phyloP scores from a whole-genome alignment of 352 stramenopile species.

The Thraustotheca clavata region DNA sequence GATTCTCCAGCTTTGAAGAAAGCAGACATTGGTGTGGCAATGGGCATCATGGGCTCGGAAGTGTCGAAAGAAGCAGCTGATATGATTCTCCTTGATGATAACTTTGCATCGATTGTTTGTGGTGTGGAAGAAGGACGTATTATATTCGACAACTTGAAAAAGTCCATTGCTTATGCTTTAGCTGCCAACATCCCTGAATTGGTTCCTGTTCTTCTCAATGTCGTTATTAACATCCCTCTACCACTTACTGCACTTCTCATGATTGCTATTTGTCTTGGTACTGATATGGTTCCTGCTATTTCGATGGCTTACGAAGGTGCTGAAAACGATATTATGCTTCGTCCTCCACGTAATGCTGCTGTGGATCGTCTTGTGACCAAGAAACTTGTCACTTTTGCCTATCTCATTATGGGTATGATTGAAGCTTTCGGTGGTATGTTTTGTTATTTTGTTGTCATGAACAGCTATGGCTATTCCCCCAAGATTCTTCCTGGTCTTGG shows the following conservation, averaged over 20 bases:
- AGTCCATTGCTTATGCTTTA: slow-evolving; percentile 75
- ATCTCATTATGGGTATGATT: slow-evolving; percentile 68
- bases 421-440: slow-evolving; percentile 54
- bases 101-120: slow-evolving; percentile 87
- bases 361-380: slow-evolving; percentile 51
- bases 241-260: slow-evolving; percentile 66
- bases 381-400: slow-evolving; percentile 58
- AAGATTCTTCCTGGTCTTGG: slow-evolving; percentile 75
- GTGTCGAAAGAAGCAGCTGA: slow-evolving; percentile 84
- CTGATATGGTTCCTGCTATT: slow-evolving; percentile 73
- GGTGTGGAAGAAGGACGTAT: slow-evolving; percentile 43
- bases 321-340: slow-evolving; percentile 52
- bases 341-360: slow-evolving; percentile 40
- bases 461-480: slow-evolving; percentile 53
- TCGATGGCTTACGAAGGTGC: slow-evolving; percentile 68
- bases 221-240: slow-evolving; percentile 59
- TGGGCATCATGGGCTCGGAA: slow-evolving; percentile 89
- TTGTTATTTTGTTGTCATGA: slow-evolving; percentile 52
- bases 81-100: slow-evolving; percentile 89
- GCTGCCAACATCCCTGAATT: slow-evolving; percentile 67
- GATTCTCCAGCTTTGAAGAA: slow-evolving; percentile 54
- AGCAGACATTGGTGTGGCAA: slow-evolving; percentile 91
- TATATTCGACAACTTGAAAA: slow-evolving; percentile 83
- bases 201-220: slow-evolving; percentile 33
- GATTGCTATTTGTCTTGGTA: slow-evolving; percentile 61